These are phyloP conservation scores for Hymenoscyphus scutula DNA, from an alignment of 2,329 filamentous ascomycete species.

Conservation along the genomic window DNA sequence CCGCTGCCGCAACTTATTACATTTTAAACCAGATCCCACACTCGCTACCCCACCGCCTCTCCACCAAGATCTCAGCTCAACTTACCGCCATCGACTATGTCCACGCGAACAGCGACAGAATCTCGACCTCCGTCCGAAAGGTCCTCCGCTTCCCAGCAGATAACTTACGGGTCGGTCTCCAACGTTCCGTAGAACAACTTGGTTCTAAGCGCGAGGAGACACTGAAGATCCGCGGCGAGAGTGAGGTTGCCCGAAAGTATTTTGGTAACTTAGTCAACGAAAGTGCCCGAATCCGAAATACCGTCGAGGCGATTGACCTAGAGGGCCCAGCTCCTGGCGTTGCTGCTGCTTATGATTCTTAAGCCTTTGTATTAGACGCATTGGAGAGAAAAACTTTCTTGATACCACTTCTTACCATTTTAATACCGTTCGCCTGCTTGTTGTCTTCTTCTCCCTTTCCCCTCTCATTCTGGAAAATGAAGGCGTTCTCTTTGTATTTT, in stretches of 20 bases:
- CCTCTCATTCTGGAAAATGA: slow-evolving; percentile 4
- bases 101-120: slow-evolving; percentile 81
- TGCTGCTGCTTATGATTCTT: slow-evolving; percentile 34
- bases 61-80: slow-evolving; percentile 77
- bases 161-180: slow-evolving; percentile 78
- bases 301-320: slow-evolving; percentile 36
- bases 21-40: slow-evolving; percentile 83
- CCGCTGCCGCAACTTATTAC: slow-evolving; percentile 73
- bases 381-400: neutral
- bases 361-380: slow-evolving; percentile 6
- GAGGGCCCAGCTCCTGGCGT: slow-evolving; percentile 37
- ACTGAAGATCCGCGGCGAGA: slow-evolving; percentile 75
- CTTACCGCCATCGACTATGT: slow-evolving; percentile 86
- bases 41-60: slow-evolving; percentile 82
- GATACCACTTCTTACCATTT: slow-evolving; percentile 6
- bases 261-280: slow-evolving; percentile 80
- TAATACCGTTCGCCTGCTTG: neutral
- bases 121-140: slow-evolving; percentile 81
- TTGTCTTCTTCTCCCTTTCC: neutral
- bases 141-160: slow-evolving; percentile 85
- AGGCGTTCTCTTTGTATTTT: neutral
- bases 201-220: slow-evolving; percentile 77
- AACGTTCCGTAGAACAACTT: slow-evolving; percentile 82
- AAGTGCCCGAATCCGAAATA: slow-evolving; percentile 50
- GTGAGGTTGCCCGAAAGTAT: slow-evolving; percentile 84